Evolutionary conservation across 2,329 filamentous ascomycete species (phyloP).

Genomic region (Sclerotinia minor): DNA sequence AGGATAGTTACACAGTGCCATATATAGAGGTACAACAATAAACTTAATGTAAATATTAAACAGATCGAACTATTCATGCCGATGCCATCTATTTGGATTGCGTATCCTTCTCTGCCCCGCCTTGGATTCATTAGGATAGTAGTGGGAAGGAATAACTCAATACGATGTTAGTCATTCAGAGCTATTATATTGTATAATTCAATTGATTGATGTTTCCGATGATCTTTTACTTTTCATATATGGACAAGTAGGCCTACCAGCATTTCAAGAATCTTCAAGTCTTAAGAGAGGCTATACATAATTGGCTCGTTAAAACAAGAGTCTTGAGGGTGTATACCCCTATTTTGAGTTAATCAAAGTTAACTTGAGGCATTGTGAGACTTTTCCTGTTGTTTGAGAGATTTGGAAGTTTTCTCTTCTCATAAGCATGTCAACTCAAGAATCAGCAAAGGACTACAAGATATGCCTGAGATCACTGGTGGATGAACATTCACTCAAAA

Average conservation of each 20-base stretch:
- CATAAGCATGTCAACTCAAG: background rate
- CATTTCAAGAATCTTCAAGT: background rate
- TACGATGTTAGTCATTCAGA: background rate
- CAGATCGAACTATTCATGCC: background rate
- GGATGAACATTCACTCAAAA: constrained; percentile 9
- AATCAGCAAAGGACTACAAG: background rate
- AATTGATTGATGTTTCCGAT: background rate
- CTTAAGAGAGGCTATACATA: background rate
- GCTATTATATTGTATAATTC: no score
- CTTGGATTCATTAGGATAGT: background rate
- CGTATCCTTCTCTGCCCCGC: background rate
- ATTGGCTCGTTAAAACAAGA: background rate
- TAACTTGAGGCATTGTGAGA: background rate
- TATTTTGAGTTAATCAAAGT: background rate
- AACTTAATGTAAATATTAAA: no score
- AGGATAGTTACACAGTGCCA: background rate
- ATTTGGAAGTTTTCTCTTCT: no score
- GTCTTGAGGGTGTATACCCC: background rate
- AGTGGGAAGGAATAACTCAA: background rate
- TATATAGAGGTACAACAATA: background rate
- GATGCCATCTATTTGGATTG: background rate
- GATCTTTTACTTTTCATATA: background rate
- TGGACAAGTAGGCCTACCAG: background rate
- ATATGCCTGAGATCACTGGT: no score
- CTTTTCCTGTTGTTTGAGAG: no score